Evolutionary conservation across 805 yeast species (phyloP), one percentile per base, ranked within the genome.

Genomic region (Candida ovalis): DNA sequence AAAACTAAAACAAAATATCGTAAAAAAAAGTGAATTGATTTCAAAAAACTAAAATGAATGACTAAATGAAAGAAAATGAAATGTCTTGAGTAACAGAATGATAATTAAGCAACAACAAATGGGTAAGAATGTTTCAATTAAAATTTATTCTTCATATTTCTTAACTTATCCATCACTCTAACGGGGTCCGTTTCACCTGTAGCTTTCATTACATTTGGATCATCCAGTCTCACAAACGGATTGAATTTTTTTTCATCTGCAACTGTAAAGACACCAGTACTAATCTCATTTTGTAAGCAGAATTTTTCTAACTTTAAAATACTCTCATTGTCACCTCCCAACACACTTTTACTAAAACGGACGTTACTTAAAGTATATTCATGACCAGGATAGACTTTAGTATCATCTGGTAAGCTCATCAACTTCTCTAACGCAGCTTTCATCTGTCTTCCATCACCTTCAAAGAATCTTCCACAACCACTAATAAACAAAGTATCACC

Each of bases 391-490:
- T 81, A 92, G 2, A 91, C 90, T 35, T 67, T 64, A 0, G 97
- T 89, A 9, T 81, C 84, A 19, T 70, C 67, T 0, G 96, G 91
- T 45, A 92, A 73, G 24, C 60, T 57, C 3, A 76, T 85, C 50
- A 94, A 72, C 18, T 70, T 64, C 57, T 80, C 82, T 58, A 94
- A 73, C 0, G 96, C 78, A 1, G 56, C 53, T 56, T 84, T 78
- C 99, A 94, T 94, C 62, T 94, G 85, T 36, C 67, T 68, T 0
- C 91, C 90, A 12, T 76, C 73, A 2, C 99, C 99, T 69, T 94
- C 99, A 63, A 94, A 94, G 68, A 94, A 94, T 46, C 98, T 75
- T 10, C 99, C 99, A 64, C 97, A 91, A 2, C 99, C 99, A 39
- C 92, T 88, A 40, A 80, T 86, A 69, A 94, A 94, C 39, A 94